These are phyloP conservation scores for Laetiporus sulphureus DNA, from an alignment of 1,284 basidiomycete genomes.

Conservation along the genomic window DNA sequence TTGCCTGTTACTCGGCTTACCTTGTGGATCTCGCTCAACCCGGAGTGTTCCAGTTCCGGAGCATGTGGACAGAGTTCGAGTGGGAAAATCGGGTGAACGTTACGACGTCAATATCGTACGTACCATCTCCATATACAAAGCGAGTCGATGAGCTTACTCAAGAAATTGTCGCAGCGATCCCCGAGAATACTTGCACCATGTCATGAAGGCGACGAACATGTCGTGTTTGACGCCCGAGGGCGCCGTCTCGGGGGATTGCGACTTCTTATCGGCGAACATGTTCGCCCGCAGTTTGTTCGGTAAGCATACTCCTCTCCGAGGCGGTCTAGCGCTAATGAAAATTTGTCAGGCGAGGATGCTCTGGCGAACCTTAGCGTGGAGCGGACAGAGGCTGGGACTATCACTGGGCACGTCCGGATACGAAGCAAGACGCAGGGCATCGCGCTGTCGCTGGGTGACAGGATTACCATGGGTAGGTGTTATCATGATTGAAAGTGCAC, in stretches of 20 bases:
- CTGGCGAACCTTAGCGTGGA: conserved; percentile 96
- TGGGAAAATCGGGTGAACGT: conserved; percentile 99
- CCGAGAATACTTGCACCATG: conserved; percentile 80
- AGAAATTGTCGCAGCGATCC: conserved; percentile 47
- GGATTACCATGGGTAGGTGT: conserved; percentile 78
- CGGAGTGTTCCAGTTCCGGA: conserved; percentile 63
- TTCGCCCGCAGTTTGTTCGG: conserved; percentile 90
- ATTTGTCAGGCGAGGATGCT: conserved; percentile 79
- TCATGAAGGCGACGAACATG: conserved; percentile 95
- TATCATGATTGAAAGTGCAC: too few relatives aligned
- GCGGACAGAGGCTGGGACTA: conserved; percentile 72
- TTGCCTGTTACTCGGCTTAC: background rate
- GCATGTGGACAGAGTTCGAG: conserved; percentile 98
- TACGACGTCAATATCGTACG: conserved; percentile 72
- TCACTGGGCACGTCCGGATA: conserved; percentile 89
- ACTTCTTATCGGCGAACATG: conserved; percentile 92
- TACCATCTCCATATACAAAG: conserved; percentile 15
- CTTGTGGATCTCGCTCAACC: conserved; percentile 3
- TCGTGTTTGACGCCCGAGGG: conserved; percentile 93
- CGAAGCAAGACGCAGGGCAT: conserved; percentile 95
- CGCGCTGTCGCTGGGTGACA: conserved; percentile 88
- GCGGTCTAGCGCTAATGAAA: background rate
- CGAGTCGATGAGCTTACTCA: too few relatives aligned
- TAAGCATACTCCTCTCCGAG: conserved; percentile 25
- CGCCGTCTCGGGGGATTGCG: conserved; percentile 85